These are phyloP conservation scores for Fusarium globosum DNA, from an alignment of 2,329 filamentous ascomycete species.

Conservation along the genomic window DNA sequence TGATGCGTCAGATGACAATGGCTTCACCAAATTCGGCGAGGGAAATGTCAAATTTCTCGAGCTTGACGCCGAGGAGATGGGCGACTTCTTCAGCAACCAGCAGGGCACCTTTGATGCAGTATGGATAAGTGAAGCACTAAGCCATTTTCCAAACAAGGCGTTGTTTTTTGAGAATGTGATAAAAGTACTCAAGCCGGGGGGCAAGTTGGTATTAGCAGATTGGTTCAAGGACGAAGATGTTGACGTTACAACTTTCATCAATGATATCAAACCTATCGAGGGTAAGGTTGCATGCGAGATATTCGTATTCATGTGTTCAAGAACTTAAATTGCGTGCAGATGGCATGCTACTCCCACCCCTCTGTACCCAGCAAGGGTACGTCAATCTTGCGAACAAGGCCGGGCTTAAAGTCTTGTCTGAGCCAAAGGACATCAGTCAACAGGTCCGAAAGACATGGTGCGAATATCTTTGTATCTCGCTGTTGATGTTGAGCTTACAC, in stretches of 20 bases:
- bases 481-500: neutral
- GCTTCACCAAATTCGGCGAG: slow-evolving; percentile 53
- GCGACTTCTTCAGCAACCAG: slow-evolving; percentile 58
- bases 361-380: slow-evolving; percentile 66
- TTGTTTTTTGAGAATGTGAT: slow-evolving; percentile 67
- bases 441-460: slow-evolving; percentile 71
- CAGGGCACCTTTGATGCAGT: slow-evolving; percentile 62
- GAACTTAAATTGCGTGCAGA: slow-evolving; percentile 50
- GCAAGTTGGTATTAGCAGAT: slow-evolving; percentile 67
- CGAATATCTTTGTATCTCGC: slow-evolving; percentile 32
- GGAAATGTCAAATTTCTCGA: slow-evolving; percentile 66
- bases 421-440: slow-evolving; percentile 66
- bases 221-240: slow-evolving; percentile 68
- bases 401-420: slow-evolving; percentile 58
- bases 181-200: slow-evolving; percentile 59
- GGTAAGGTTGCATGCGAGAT: slow-evolving; percentile 47
- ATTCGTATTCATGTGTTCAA: neutral
- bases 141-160: slow-evolving; percentile 68
- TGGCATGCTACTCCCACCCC: slow-evolving; percentile 69
- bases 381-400: slow-evolving; percentile 60
- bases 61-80: slow-evolving; percentile 71
- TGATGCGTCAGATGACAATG: slow-evolving; percentile 41
- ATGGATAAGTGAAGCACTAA: slow-evolving; percentile 72
- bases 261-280: slow-evolving; percentile 70
- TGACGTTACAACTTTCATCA: slow-evolving; percentile 55